Evolutionary conservation across 169 alveolate species (phyloP), one percentile per base, ranked within the genome.

Genomic region (Toxoplasma gondii): DNA sequence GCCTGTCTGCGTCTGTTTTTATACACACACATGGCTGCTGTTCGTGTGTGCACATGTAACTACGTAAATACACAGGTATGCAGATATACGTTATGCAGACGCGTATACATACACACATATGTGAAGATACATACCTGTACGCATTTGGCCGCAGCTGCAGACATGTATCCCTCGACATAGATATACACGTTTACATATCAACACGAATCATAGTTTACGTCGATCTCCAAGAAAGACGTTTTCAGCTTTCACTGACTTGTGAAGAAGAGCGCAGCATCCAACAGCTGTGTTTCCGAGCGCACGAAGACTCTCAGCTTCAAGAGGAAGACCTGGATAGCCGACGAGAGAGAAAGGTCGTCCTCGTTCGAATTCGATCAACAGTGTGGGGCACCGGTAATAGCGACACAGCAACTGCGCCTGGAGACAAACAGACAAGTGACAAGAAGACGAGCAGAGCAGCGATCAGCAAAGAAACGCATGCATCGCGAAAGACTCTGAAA

Each of bases 331-430:
- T 10, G 84, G 84, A n/a, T 74, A 74, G 24, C 84, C 84, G 44
- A 36, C 81, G 53, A 45, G 88, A 24, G 92, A 70, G 58, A 94
- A 49, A 24, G 49, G 53, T 44, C 84, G 94, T 31, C 84, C 67
- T 16, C 38, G n/a, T n/a, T 69, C 92, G 45, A 95, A 69, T 49
- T 93, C 96, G n/a, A 93, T 92, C 43, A 93, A 70, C 82, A 95
- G 86, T 0, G 92, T 88, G 19, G 97, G 97, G 27, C 58, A 78
- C 31, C 86, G 58, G 82, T 93, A 93, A 70, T 91, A 93, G 54
- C 80, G 91, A 53, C 91, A 58, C 86, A 95, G 39, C 88, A 94
- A 91, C 69, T 94, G 94, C 22, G 94, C 67, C 95, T 93, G 49
- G 81, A 67, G 49, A 49, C 80, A 45, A 80, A 67, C n/a, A 49